phyloP scores from a whole-genome alignment of 139 green algal genomes.

The Haematococcus lacustris region DNA sequence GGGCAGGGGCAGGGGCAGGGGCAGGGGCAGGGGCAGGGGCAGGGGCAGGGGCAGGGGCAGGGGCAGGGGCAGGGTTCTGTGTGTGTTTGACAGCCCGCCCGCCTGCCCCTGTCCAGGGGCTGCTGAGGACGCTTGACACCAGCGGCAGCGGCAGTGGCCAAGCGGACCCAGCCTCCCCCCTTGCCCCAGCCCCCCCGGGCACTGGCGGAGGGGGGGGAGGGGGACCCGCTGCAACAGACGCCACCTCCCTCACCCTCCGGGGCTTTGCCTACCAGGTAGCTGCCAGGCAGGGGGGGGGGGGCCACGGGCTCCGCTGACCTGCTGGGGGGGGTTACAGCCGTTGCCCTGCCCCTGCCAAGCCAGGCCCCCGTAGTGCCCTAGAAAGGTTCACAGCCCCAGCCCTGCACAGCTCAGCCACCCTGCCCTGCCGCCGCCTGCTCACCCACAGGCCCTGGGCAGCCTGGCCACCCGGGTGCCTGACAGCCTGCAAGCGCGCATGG shows the following conservation, averaged over 20 bases:
- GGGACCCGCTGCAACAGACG: constrained; percentile 16
- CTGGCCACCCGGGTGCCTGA: constrained; percentile 54
- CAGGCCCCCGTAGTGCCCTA: too few relatives aligned
- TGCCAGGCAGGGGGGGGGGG: neutral
- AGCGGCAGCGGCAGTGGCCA: neutral
- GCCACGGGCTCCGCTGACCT: too few relatives aligned
- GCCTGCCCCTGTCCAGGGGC: constrained; percentile 10
- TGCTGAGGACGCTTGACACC: constrained; percentile 46
- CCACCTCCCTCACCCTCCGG: constrained; percentile 37
- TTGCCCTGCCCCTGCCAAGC: too few relatives aligned
- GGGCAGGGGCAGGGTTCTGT: too few relatives aligned
- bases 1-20: too few relatives aligned
- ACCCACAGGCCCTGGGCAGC: constrained; percentile 15
- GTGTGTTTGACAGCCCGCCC: neutral
- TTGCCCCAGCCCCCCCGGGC: constrained; percentile 24
- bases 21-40: too few relatives aligned
- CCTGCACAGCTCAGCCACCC: too few relatives aligned
- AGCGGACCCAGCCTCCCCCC: neutral
- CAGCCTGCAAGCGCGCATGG: constrained; percentile 33
- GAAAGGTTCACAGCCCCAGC: too few relatives aligned
- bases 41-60: too few relatives aligned
- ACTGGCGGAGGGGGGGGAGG: neutral
- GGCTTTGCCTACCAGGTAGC: constrained; percentile 81
- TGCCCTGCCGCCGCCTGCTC: neutral
- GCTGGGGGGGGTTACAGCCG: too few relatives aligned